Conservation (phyloP, 495 filamentous ascomycete species). For the Bathelium albidoporum region DNA sequence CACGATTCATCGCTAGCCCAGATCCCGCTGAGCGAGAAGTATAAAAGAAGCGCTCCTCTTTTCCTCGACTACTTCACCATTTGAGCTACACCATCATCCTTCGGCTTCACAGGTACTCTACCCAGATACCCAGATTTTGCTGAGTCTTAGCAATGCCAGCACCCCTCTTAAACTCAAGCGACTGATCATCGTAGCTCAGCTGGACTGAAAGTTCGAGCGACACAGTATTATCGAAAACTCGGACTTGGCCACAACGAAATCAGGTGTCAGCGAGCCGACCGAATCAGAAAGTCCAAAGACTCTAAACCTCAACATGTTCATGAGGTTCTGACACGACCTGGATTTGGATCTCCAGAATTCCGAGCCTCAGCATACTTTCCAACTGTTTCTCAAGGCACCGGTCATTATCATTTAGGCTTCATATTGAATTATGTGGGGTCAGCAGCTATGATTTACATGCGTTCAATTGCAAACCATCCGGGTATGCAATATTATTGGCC, state of each 20-base stretch:
- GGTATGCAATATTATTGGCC: background rate
- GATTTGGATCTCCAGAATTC: background rate
- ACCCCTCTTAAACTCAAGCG: background rate
- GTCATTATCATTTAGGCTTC: background rate
- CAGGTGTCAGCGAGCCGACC: background rate
- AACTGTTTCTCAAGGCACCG: background rate
- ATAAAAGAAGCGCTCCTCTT: too few species aligned
- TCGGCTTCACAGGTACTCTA: too few species aligned
- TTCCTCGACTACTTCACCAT: too few species aligned
- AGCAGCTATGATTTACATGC: background rate
- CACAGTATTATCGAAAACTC: background rate
- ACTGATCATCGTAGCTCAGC: background rate
- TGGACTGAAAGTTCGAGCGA: background rate
- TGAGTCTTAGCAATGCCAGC: too few species aligned
- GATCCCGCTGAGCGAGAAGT: too few species aligned
- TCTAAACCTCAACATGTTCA: background rate
- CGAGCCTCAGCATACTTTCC: background rate
- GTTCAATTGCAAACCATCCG: background rate
- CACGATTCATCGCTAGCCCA: too few species aligned
- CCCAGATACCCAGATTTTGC: too few species aligned
- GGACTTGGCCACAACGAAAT: background rate
- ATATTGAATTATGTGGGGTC: background rate
- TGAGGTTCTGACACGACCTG: background rate
- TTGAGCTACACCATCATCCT: too few species aligned
- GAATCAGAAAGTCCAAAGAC: background rate